Percentiles rank a stretch among this genome's conserved stretches.
Evolutionary conservation across 2,329 filamentous ascomycete species (phyloP).

Genomic region (Blastomyces silverae): DNA sequence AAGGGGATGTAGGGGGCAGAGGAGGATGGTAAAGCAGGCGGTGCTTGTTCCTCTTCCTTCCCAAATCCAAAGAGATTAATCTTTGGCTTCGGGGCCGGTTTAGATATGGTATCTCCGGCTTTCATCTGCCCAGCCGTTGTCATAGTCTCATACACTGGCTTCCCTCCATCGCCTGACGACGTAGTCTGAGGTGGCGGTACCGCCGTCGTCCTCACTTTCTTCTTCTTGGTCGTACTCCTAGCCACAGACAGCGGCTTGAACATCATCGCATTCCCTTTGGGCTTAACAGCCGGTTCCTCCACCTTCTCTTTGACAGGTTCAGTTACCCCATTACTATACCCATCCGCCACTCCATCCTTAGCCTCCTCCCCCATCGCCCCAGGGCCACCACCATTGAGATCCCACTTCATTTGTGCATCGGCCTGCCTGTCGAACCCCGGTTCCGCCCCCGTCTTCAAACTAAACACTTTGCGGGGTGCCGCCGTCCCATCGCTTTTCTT

Average conservation of each 20-base stretch:
- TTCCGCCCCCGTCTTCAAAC: conserved; percentile 72
- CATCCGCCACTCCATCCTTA: conserved; percentile 21
- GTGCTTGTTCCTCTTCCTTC: conserved; percentile 24
- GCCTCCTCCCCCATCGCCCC: conserved; percentile 32
- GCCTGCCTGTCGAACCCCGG: conserved; percentile 69
- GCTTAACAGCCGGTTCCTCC: conserved; percentile 39
- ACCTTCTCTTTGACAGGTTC: conserved; percentile 24
- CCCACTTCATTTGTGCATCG: conserved; percentile 35
- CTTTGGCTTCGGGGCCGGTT: conserved; percentile 36
- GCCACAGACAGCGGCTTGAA: conserved; percentile 85
- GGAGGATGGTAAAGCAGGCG: conserved; percentile 15
- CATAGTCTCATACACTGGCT: conserved; percentile 17
- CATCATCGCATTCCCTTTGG: conserved; percentile 72
- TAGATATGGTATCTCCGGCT: conserved; percentile 17
- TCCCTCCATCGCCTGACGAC: conserved; percentile 13
- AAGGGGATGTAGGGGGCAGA: conserved; percentile 35
- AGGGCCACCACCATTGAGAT: conserved; percentile 28
- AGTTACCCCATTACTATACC: conserved; percentile 17
- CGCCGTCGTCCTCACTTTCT: conserved; percentile 44
- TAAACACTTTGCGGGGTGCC: conserved; percentile 52
- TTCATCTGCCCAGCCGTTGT: conserved; percentile 16
- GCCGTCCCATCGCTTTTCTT: conserved; percentile 30
- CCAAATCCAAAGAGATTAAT: conserved; percentile 41
- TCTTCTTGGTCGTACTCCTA: conserved; percentile 67
- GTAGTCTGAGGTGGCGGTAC: conserved; percentile 25